These are phyloP conservation scores for Phyllosticta citriasiana DNA, from an alignment of 2,329 filamentous ascomycete species.

Conservation along the genomic window DNA sequence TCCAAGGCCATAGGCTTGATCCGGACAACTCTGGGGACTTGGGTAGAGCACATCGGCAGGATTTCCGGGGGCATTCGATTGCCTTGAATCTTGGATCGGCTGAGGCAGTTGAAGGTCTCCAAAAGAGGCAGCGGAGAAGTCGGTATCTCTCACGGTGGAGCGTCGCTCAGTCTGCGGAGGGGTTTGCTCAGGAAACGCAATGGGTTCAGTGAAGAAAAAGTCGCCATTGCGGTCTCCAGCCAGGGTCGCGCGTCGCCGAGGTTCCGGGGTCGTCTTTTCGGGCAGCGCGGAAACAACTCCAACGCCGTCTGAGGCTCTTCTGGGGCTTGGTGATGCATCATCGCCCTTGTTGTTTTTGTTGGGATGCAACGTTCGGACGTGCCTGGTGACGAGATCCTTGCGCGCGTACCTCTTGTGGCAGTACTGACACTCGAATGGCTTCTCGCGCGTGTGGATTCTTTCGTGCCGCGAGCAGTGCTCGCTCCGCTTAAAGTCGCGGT, in stretches of 20 bases:
- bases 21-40: slow-evolving; percentile 6
- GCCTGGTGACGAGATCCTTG: slow-evolving; percentile 28
- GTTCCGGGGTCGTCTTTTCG: not conserved
- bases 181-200: not conserved
- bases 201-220: not conserved
- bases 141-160: not conserved
- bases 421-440: slow-evolving; percentile 24
- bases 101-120: not conserved
- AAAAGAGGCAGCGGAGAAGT: not conserved
- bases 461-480: slow-evolving; percentile 28
- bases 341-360: not conserved
- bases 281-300: not conserved
- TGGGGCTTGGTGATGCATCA: not conserved
- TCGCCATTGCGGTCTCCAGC: not conserved
- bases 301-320: not conserved
- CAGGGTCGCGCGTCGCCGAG: not conserved
- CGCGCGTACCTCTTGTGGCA: slow-evolving; percentile 25
- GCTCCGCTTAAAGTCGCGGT: slow-evolving; percentile 23
- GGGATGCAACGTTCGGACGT: slow-evolving; percentile 25
- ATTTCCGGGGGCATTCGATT: not conserved
- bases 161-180: not conserved
- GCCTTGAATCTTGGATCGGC: not conserved
- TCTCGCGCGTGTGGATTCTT: slow-evolving; percentile 24
- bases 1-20: not conserved
- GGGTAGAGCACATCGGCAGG: slow-evolving; percentile 3